phyloP scores from a whole-genome alignment of 208 protist species.

The Polymyxa betae region DNA sequence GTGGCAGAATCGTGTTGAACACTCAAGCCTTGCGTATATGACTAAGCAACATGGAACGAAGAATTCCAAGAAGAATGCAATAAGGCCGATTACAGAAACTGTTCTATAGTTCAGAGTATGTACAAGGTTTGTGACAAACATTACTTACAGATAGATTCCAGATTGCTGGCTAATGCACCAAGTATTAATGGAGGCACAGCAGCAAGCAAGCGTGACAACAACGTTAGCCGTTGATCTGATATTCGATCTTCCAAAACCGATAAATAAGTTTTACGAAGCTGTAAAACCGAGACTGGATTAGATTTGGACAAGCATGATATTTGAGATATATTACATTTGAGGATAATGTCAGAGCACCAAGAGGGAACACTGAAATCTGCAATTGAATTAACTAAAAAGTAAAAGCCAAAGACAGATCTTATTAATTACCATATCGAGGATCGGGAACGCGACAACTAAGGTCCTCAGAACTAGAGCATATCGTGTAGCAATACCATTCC shows the following conservation, averaged over 20 bases:
- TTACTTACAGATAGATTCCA: slow-evolving; percentile 4
- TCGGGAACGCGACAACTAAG: slow-evolving; percentile 15
- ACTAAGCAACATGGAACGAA: slow-evolving; percentile 12
- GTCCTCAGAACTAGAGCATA: background rate
- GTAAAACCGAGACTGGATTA: background rate
- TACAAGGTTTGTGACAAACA: background rate
- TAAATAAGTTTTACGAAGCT: too few relatives aligned
- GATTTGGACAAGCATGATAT: background rate
- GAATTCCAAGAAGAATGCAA: slow-evolving; percentile 37
- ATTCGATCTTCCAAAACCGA: too few relatives aligned
- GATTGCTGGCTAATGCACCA: background rate
- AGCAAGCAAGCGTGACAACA: background rate
- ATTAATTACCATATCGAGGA: slow-evolving; percentile 47
- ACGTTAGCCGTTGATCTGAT: too few relatives aligned
- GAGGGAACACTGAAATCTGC: slow-evolving; percentile 19
- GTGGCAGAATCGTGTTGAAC: background rate
- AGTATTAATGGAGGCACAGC: slow-evolving; percentile 15
- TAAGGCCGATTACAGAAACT: background rate
- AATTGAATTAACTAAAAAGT: background rate
- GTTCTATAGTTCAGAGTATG: background rate
- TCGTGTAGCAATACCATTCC: background rate
- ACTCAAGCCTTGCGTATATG: background rate
- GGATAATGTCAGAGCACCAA: background rate
- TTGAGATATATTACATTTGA: background rate
- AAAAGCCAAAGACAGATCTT: background rate